phyloP scores from a whole-genome alignment of 495 filamentous ascomycete genomes.

The Niebla homalea region DNA sequence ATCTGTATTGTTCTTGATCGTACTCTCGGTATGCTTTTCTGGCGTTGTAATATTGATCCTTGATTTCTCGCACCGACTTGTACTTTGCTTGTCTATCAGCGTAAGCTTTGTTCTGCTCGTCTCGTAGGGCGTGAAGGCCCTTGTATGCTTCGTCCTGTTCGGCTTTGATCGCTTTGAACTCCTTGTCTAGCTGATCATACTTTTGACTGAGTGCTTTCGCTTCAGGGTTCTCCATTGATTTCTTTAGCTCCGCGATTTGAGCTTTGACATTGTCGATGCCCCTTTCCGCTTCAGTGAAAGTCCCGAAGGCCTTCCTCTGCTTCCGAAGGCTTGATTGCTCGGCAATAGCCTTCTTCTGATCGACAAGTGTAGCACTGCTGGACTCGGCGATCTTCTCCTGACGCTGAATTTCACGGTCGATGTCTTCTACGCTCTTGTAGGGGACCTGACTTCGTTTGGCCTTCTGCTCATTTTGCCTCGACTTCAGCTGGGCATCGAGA shows the following conservation, averaged over 20 bases:
- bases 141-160: conserved; percentile 83
- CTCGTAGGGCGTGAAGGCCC: conserved; percentile 72
- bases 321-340: conserved; percentile 74
- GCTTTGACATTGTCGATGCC: conserved; percentile 71
- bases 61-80: conserved; percentile 61
- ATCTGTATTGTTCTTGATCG: conserved; percentile 63
- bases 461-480: conserved; percentile 74
- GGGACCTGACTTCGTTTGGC: conserved; percentile 55
- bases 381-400: conserved; percentile 75
- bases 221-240: conserved; percentile 83
- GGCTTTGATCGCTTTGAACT: conserved; percentile 77
- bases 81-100: conserved; percentile 76
- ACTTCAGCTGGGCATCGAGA: conserved; percentile 69
- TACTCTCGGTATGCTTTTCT: conserved; percentile 67
- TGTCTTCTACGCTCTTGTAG: conserved; percentile 77
- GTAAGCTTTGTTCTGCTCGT: conserved; percentile 71
- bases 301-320: conserved; percentile 77
- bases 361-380: conserved; percentile 82
- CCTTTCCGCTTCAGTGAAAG: conserved; percentile 70
- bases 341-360: conserved; percentile 84
- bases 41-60: conserved; percentile 68
- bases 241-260: conserved; percentile 73
- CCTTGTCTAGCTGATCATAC: conserved; percentile 66
- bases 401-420: conserved; percentile 65
- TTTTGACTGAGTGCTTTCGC: conserved; percentile 72